A percentile compares a stretch with the other conserved stretches of the same genome.
phyloP scores from a whole-genome alignment of 2,329 filamentous ascomycete species.

The Orbilia blumenaviensis region DNA sequence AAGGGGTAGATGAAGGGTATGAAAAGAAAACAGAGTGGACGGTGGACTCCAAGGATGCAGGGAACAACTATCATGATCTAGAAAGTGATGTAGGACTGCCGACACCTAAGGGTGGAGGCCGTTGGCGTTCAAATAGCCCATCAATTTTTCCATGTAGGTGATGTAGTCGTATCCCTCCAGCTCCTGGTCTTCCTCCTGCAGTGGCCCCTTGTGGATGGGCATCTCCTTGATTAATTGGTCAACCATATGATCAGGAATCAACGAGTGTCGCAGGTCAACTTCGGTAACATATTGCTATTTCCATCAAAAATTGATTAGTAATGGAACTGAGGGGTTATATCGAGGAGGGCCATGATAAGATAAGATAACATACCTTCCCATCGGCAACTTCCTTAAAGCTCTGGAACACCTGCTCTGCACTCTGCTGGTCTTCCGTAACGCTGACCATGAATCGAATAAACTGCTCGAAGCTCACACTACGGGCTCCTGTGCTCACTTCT shows the following conservation, averaged over 20 bases:
- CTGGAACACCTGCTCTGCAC: constrained; percentile 97
- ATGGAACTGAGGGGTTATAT: background rate
- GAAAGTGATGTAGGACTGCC: constrained; percentile 67
- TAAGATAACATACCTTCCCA: constrained; percentile 72
- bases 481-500: constrained; percentile 80
- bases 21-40: background rate
- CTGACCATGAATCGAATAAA: constrained; percentile 99
- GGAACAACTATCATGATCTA: constrained; percentile 58
- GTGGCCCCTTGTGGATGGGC: constrained; percentile 75
- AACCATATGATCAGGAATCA: constrained; percentile 97
- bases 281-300: constrained; percentile 89
- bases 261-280: constrained; percentile 90
- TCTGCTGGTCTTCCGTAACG: constrained; percentile 98
- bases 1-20: background rate
- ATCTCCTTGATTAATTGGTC: constrained; percentile 89
- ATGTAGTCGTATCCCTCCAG: constrained; percentile 88
- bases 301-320: constrained; percentile 2
- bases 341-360: background rate
- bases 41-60: constrained; percentile 10
- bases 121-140: constrained; percentile 61
- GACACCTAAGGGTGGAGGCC: constrained; percentile 55
- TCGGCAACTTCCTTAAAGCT: constrained; percentile 97
- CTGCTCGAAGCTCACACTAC: constrained; percentile 93
- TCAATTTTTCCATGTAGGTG: constrained; percentile 91
- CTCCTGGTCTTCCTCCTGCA: constrained; percentile 82